Percentiles rank a stretch among this genome's conserved stretches.
phyloP scores from a whole-genome alignment of 2,329 filamentous ascomycete genomes.

The Fusarium nodosum region DNA sequence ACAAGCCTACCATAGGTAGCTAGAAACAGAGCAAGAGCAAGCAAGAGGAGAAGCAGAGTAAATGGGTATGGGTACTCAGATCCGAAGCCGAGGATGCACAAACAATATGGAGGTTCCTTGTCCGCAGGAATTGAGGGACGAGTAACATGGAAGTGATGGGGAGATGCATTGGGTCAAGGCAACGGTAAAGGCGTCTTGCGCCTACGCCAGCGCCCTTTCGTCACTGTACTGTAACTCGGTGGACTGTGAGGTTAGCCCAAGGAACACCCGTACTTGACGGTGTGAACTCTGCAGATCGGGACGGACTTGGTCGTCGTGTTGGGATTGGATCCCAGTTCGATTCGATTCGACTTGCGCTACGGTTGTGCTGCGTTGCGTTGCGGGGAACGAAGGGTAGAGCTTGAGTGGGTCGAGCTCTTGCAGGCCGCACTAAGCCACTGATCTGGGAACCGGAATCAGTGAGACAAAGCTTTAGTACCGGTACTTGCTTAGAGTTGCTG shows the following conservation, averaged over 20 bases:
- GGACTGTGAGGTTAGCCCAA: conserved; percentile 44
- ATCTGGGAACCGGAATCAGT: conserved; percentile 45
- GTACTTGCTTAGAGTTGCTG: conserved; percentile 22
- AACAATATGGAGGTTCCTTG: conserved; percentile 42
- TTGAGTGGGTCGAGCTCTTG: conserved; percentile 42
- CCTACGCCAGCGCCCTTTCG: conserved; percentile 42
- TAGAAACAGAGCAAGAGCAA: conserved; percentile 23
- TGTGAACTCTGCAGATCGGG: conserved; percentile 51
- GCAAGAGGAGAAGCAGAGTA: conserved; percentile 23
- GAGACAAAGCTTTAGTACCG: conserved; percentile 31
- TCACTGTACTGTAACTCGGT: conserved; percentile 36
- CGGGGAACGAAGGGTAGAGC: conserved; percentile 43
- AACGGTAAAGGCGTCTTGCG: conserved; percentile 9
- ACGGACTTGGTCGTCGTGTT: conserved; percentile 45
- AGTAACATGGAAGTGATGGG: conserved; percentile 45
- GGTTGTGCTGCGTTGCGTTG: conserved; percentile 31
- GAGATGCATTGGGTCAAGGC: conserved; percentile 14
- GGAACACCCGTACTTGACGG: conserved; percentile 43
- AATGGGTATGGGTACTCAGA: conserved; percentile 30
- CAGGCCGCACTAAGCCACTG: conserved; percentile 37
- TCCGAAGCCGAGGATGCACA: conserved; percentile 45
- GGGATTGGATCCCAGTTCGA: conserved; percentile 25
- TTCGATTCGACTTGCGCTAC: conserved; percentile 7
- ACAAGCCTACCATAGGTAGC: conserved; percentile 37
- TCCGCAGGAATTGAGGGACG: conserved; percentile 41